These are phyloP conservation scores for Hylodesmum podocarpum DNA, from an alignment of 306 rosid genomes.

Conservation along the genomic window DNA sequence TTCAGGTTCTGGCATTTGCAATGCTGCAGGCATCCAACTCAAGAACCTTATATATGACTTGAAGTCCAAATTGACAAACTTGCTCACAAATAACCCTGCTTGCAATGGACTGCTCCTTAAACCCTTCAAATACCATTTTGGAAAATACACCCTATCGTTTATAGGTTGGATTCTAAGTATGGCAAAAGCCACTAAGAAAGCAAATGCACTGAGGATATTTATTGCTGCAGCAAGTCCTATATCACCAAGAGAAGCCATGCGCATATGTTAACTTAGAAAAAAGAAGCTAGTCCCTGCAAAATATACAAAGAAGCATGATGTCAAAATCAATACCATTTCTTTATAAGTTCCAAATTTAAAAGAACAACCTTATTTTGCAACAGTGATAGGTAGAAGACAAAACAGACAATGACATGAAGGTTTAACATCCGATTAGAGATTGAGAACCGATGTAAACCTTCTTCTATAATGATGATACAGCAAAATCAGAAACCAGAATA, in stretches of 20 bases:
- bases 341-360: constrained; percentile 9
- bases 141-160: constrained; percentile 96
- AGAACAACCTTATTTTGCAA: not conserved
- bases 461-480: not conserved
- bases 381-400: not conserved
- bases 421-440: constrained; percentile 1
- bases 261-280: not conserved
- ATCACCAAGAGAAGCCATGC: constrained; percentile 80
- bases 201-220: constrained; percentile 75
- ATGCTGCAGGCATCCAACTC: constrained; percentile 93
- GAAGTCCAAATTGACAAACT: constrained; percentile 89
- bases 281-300: constrained; percentile 41
- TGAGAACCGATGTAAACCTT: not conserved
- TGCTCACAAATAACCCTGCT: constrained; percentile 65
- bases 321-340: constrained; percentile 10
- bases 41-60: constrained; percentile 69
- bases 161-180: constrained; percentile 87
- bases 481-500: not conserved
- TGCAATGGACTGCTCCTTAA: constrained; percentile 75
- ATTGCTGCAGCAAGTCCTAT: constrained; percentile 89
- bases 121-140: constrained; percentile 96
- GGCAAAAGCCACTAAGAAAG: constrained; percentile 79
- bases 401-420: not conserved
- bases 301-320: not conserved
- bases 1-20: constrained; percentile 98